Evolutionary conservation across 2,329 filamentous ascomycete species (phyloP).

Genomic region (Hypoxylon sp.): DNA sequence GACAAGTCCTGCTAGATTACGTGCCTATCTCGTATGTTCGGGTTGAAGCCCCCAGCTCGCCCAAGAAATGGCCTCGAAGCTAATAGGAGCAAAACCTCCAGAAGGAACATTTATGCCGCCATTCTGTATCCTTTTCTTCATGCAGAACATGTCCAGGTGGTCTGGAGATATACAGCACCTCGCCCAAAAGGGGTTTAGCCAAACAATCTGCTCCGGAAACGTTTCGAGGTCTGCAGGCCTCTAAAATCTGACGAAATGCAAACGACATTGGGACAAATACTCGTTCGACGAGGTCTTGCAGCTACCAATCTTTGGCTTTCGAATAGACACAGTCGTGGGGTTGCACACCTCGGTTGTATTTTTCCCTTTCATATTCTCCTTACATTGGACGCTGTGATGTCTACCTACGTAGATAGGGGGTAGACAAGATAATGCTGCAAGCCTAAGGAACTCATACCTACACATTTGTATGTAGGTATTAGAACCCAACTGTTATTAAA

Average conservation of each 20-base stretch:
- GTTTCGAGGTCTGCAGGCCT: conserved; percentile 24
- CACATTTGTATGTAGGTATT: conserved; percentile 6
- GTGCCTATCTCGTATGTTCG: neutral
- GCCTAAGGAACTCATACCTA: no score
- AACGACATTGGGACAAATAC: neutral
- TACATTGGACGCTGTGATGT: neutral
- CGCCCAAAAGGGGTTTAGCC: conserved; percentile 4
- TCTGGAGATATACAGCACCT: conserved; percentile 1
- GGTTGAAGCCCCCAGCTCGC: no score
- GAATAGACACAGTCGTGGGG: neutral
- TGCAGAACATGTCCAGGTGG: neutral
- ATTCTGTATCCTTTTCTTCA: no score
- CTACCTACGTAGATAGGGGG: no score
- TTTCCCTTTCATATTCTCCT: conserved; percentile 1
- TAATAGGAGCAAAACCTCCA: neutral
- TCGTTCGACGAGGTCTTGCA: neutral
- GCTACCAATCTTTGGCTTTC: neutral
- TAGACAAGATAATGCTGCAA: neutral
- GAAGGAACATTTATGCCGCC: neutral
- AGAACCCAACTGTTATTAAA: neutral
- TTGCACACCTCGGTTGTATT: conserved; percentile 7
- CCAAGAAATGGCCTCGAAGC: neutral
- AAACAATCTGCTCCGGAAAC: conserved; percentile 21
- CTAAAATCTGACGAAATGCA: conserved; percentile 16
- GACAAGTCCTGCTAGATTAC: neutral